Percentiles rank a stretch among this genome's conserved stretches.
These are phyloP conservation scores for Casuarina glauca DNA, from an alignment of 306 rosid species.

Conservation along the genomic window DNA sequence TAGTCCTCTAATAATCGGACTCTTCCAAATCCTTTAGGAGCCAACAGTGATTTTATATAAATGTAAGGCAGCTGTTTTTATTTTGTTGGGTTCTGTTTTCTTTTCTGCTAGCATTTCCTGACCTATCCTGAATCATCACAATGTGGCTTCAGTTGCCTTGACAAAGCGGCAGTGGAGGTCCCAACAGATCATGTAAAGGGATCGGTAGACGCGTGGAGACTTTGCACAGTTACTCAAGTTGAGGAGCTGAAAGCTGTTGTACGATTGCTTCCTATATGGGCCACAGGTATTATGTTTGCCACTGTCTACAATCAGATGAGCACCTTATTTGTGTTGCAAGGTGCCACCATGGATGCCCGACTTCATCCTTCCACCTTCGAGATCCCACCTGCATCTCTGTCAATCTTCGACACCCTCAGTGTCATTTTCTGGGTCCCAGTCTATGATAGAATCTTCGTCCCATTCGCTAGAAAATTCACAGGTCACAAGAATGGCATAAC, in stretches of 20 bases:
- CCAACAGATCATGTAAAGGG: constrained; percentile 39
- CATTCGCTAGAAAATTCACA: constrained; percentile 41
- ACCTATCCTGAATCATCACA: neutral
- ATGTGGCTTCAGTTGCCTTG: constrained; percentile 60
- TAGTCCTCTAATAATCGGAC: neutral
- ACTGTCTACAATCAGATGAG: constrained; percentile 82
- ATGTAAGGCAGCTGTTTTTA: neutral
- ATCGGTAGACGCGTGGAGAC: constrained; percentile 63
- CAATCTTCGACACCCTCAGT: constrained; percentile 73
- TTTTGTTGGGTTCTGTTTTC: neutral
- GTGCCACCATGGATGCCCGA: constrained; percentile 52
- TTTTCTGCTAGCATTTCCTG: neutral
- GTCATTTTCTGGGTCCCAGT: constrained; percentile 90
- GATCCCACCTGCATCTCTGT: constrained; percentile 74
- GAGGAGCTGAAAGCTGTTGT: constrained; percentile 87
- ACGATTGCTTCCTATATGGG: constrained; percentile 88
- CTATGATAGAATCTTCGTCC: constrained; percentile 61
- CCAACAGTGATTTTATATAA: neutral
- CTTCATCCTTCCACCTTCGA: constrained; percentile 46
- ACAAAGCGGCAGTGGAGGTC: constrained; percentile 78
- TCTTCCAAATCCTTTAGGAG: neutral
- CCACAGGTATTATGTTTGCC: constrained; percentile 72
- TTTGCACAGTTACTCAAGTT: constrained; percentile 89
- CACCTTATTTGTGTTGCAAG: constrained; percentile 77
- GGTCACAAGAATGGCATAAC: constrained; percentile 53